Conservation (phyloP, 768 basidiomycete genomes). For the Auricularia auricula-judae region DNA sequence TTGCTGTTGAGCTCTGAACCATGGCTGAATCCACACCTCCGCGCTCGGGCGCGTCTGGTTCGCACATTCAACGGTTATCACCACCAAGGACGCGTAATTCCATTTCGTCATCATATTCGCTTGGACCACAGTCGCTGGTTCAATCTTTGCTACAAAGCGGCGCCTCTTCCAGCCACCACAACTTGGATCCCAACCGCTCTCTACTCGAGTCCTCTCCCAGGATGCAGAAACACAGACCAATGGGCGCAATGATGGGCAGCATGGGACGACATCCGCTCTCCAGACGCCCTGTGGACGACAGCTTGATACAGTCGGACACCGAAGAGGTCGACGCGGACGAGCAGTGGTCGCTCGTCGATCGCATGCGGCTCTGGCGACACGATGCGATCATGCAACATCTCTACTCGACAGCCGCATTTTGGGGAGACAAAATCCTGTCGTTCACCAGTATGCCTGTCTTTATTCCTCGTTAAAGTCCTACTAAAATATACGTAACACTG, state of each 20-base stretch:
- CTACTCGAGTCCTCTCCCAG: constrained; percentile 64
- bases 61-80: not conserved
- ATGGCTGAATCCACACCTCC: too few relatives aligned
- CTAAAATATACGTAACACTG: not conserved
- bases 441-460: constrained; percentile 71
- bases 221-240: constrained; percentile 21
- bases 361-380: constrained; percentile 94
- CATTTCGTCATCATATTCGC: constrained; percentile 73
- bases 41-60: too few relatives aligned
- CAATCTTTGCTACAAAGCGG: constrained; percentile 61
- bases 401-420: constrained; percentile 93
- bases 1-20: too few relatives aligned
- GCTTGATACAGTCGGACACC: constrained; percentile 45
- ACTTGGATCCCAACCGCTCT: constrained; percentile 70
- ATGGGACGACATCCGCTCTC: constrained; percentile 51
- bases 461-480: not conserved
- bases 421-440: constrained; percentile 94
- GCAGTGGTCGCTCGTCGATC: constrained; percentile 83
- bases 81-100: constrained; percentile 47
- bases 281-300: constrained; percentile 58
- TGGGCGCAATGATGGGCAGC: not conserved
- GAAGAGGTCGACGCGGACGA: constrained; percentile 30
- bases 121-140: constrained; percentile 58
- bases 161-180: constrained; percentile 34
- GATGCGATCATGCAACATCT: constrained; percentile 98